Percentiles rank a stretch among this genome's conserved stretches.
Conservation (phyloP, 2,329 filamentous ascomycete genomes). For the Microcera coccophila region DNA sequence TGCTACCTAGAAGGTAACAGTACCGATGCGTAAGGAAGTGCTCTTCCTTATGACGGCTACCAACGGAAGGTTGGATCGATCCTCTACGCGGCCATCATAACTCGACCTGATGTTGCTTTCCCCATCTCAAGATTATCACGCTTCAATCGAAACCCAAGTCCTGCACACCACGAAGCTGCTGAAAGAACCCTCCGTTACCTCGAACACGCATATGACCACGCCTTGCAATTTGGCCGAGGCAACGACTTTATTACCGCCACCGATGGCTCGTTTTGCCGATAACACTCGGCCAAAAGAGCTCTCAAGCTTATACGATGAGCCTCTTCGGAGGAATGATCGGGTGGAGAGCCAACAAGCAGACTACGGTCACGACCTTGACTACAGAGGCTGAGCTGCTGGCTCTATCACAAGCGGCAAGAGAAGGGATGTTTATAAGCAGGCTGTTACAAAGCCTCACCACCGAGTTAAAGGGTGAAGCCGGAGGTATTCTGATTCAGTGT, state of each 20-base stretch:
- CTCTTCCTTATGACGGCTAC: not conserved
- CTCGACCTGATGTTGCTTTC: conserved; percentile 3
- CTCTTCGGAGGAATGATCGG: conserved; percentile 1
- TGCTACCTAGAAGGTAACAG: not conserved
- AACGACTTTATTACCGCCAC: not conserved
- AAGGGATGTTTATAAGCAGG: not conserved
- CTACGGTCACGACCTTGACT: conserved; percentile 5
- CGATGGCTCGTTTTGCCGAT: conserved; percentile 1
- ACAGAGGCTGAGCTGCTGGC: conserved; percentile 9
- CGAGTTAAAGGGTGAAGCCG: not conserved
- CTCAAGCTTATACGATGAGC: conserved; percentile 4
- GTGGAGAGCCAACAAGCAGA: conserved; percentile 6
- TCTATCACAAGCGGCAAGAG: not conserved
- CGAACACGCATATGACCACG: not conserved
- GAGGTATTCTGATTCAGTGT: not conserved
- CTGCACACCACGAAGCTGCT: not conserved
- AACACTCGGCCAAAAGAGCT: conserved; percentile 4
- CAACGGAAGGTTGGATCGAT: not conserved
- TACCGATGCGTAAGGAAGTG: not conserved
- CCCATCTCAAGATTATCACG: not conserved
- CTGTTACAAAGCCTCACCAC: not conserved
- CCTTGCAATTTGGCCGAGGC: not conserved
- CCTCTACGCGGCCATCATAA: not conserved
- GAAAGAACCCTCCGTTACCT: conserved; percentile 1
- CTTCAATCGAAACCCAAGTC: conserved; percentile 4